Base-by-base conservation (phyloP, 805 yeast species). In the Candida nonsorbophila region DNA sequence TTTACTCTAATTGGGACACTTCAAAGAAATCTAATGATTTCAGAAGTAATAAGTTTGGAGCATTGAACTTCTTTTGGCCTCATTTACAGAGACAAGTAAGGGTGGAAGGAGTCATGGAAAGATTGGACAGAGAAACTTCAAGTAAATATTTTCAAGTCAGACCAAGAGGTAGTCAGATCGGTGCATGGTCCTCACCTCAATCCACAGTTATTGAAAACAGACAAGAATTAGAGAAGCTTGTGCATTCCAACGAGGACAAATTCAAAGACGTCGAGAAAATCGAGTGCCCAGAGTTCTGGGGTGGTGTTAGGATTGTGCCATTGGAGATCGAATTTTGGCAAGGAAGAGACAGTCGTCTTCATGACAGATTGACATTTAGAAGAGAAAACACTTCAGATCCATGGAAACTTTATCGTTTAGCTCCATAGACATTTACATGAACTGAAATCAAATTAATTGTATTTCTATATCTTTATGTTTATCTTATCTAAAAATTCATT, bases 171-270 rank as follows among this genome's bases (percentile, higher is more conserved):
- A 83, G 95, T 17, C 79, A 83, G 50, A 77, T 92, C 37, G 97
- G 98, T 17, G 98, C 98, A 0, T 88, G 96, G 95, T 83, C 97
- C 0, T 80, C 94, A 16, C 94, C 94, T 4, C 98, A 92, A 64
- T 76, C 88, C 19, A 67, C 72, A 30, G 68, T 64, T 3, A 66
- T 88, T 20, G 45, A 51, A 9, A 54, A 63, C 24, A 67, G 96
- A 39, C 72, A 72, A 10, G 83, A 74, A 42, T 72, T 90, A 36
- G 83, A 87, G 20, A 46, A 51, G 0, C 45, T 67, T 10, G 75
- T 75, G 29, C 49, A 54, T 7, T 50, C 62, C 16, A 69, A 61
- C 36, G 78, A 67, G 32, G 58, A 69, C 32, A 68, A 76, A 50
- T 85, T 84, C 38, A 72, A 76, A 38, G 44, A 45, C 8, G 81